Percentiles rank a stretch among this genome's conserved stretches.
phyloP scores from a whole-genome alignment of 2,329 filamentous ascomycete species.

The Mariannaea sp. region DNA sequence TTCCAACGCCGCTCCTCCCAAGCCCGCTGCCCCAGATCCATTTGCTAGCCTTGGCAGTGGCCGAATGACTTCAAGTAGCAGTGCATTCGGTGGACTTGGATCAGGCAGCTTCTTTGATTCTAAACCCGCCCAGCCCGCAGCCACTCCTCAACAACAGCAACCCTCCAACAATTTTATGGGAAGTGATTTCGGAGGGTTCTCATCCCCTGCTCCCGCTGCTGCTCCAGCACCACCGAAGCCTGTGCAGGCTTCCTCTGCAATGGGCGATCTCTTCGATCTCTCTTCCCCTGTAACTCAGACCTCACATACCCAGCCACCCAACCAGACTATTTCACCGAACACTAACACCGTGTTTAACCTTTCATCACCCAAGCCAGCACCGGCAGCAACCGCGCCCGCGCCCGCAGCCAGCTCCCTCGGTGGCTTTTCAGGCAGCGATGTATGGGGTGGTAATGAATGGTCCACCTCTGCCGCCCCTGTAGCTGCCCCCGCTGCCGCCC shows the following conservation, averaged over 20 bases:
- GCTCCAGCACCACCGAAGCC: constrained; percentile 47
- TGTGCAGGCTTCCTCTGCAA: constrained; percentile 58
- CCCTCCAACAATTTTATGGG: constrained; percentile 66
- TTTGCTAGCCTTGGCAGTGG: constrained; percentile 64
- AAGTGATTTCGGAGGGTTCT: constrained; percentile 67
- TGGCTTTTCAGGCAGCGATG: constrained; percentile 62
- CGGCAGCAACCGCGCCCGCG: constrained; percentile 46
- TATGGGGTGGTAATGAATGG: constrained; percentile 92
- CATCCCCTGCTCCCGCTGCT: constrained; percentile 48
- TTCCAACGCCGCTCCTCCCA: constrained; percentile 45
- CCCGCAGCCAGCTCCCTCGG: constrained; percentile 45
- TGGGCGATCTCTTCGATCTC: constrained; percentile 84
- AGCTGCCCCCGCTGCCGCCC: constrained; percentile 42
- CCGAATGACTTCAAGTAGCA: constrained; percentile 44
- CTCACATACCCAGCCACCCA: constrained; percentile 48
- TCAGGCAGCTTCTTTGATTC: constrained; percentile 85
- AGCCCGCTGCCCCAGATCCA: constrained; percentile 53
- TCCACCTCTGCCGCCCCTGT: constrained; percentile 62
- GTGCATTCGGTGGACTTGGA: constrained; percentile 58
- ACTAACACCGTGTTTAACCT: constrained; percentile 81
- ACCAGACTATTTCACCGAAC: constrained; percentile 46
- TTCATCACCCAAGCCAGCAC: constrained; percentile 57
- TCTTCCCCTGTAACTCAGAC: constrained; percentile 57
- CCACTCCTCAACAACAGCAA: constrained; percentile 55
- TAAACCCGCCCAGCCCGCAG: constrained; percentile 64